Base-by-base conservation (phyloP, 805 yeast species). In the Huiozyma sinensis region DNA sequence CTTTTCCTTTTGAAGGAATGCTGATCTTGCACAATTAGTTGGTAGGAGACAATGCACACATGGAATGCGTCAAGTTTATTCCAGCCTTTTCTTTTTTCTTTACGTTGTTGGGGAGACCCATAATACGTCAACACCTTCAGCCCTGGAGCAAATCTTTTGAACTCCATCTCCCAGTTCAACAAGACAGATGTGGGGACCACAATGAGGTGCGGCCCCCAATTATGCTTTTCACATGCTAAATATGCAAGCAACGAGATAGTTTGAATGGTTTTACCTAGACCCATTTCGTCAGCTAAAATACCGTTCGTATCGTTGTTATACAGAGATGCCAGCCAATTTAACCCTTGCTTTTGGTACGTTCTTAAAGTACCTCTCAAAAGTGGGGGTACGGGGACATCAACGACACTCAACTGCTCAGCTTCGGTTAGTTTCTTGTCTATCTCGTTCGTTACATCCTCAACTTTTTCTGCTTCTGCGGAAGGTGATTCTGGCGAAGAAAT, bases 81-180 rank as follows among this genome's bases (percentile, higher is more conserved):
- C 99, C 99, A 92, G 2, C 99, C 99, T 50, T 83, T 82, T 55
- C 99, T 78, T 59, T 92, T 92, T 51, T 86, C 92, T 40, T 89
- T 89, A 58, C 99, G 80, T 61, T 92, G 97, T 55, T 86, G 95
- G 0, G 97, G 98, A 11, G 94, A 81, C 0, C 99, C 99, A 56
- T 90, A 92, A 62, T 92, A 92, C 0, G 97, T 92, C 60, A 92
- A 60, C 3, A 92, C 92, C 62, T 94, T 90, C 62, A 92, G 83
- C 0, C 98, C 99, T 0, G 99, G 99, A 0, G 97, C 97, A 70
- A 92, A 92, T 55, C 95, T 77, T 57, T 94, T 92, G 66, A 92
- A 89, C 58, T 92, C 99, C 97, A 94, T 90, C 62, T 92, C 99
- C 99, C 99, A 92, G 58, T 92, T 92, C 43, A 92, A 75, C 80